Conservation (phyloP, 805 yeast species). For the Candida xyloterini region DNA sequence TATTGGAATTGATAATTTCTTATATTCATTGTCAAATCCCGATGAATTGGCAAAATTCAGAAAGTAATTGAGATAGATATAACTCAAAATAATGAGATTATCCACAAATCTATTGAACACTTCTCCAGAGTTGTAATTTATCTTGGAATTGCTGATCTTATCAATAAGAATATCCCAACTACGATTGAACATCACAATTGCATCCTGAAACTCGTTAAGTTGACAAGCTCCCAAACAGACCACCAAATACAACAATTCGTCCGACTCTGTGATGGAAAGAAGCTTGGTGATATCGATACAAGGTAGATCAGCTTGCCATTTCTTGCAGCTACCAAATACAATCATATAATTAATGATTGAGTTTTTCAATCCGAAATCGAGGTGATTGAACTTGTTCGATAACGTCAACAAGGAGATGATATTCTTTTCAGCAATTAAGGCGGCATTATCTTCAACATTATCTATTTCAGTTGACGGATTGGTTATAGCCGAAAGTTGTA, state of each 20-base stretch:
- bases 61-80: conserved; percentile 40
- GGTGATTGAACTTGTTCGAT: conserved; percentile 29
- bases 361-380: conserved; percentile 21
- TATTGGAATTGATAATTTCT: conserved; percentile 34
- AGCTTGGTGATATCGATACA: conserved; percentile 23
- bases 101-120: conserved; percentile 39
- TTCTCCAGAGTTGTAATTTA: conserved; percentile 31
- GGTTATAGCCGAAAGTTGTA: conserved; percentile 4
- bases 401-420: conserved; percentile 34
- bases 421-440: conserved; percentile 25
- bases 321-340: conserved; percentile 20
- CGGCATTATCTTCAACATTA: conserved; percentile 10
- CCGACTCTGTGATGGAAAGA: conserved; percentile 29
- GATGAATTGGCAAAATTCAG: conserved; percentile 27
- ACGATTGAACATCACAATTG: conserved; percentile 39
- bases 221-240: conserved; percentile 45
- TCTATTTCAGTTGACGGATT: conserved; percentile 4
- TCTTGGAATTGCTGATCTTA: conserved; percentile 26
- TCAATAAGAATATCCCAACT: conserved; percentile 40
- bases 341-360: conserved; percentile 27
- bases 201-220: conserved; percentile 33
- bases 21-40: conserved; percentile 12
- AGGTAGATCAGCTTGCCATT: conserved; percentile 21
- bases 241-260: conserved; percentile 42
- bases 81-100: conserved; percentile 43